These are phyloP conservation scores for Kodamaea leandrae DNA, from an alignment of 805 yeast genomes.

Conservation along the genomic window DNA sequence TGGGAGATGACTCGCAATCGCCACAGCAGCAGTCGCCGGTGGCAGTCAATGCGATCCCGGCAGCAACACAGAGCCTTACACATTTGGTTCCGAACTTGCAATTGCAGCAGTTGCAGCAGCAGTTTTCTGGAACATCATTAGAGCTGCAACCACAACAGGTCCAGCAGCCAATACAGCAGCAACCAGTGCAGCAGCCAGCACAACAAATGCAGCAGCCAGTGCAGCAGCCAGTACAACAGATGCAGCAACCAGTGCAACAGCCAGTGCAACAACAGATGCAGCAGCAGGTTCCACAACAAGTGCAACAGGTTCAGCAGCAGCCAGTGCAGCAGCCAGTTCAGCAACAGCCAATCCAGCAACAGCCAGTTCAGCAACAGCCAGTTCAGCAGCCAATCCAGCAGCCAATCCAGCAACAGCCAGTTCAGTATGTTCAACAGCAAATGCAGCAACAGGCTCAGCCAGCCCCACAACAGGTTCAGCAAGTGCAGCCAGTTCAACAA, in stretches of 20 bases:
- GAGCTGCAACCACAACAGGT: too few species aligned
- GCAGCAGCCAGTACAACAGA: constrained; percentile 1
- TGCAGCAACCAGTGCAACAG: neutral
- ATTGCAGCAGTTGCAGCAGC: neutral
- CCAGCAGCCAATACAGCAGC: too few species aligned
- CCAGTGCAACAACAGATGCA: neutral
- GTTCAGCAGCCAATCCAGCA: constrained; percentile 7
- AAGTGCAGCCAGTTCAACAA: neutral
- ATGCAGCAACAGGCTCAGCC: neutral
- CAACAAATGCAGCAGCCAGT: constrained; percentile 2
- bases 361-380: constrained; percentile 1
- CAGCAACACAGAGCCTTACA: neutral
- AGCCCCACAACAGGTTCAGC: constrained; percentile 5
- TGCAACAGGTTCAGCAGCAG: constrained; percentile 4
- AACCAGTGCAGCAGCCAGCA: neutral
- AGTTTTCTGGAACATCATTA: too few species aligned
- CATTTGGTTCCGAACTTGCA: constrained; percentile 1
- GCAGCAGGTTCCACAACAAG: neutral
- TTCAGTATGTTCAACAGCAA: neutral
- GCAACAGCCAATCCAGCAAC: constrained; percentile 1
- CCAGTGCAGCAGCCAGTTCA: neutral
- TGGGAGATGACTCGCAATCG: neutral
- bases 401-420: neutral
- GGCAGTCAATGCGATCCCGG: neutral
- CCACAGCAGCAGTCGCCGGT: constrained; percentile 2